Base-by-base conservation (phyloP, 805 yeast species). In the Scheffersomyces stipitis region DNA sequence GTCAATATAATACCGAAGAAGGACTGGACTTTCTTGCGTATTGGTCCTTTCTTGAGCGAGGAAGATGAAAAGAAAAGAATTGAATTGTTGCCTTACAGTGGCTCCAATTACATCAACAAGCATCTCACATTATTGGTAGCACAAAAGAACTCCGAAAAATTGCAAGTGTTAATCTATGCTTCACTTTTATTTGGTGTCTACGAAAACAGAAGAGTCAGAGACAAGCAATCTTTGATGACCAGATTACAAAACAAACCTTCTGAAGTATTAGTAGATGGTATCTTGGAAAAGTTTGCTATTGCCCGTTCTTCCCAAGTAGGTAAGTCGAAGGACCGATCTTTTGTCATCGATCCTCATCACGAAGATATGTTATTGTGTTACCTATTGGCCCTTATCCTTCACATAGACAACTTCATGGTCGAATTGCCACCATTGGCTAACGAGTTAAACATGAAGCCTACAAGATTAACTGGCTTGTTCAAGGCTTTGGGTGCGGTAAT, bases 361-460 rank as follows among this genome's bases (percentile, higher is more conserved):
- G 96, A 88, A 60, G 96, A 88, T 64, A 88, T 84, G 63, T 69
- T 93, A 33, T 68, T 93, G 47, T 85, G 96, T 62, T 83, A 79
- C 62, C 69, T 89, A 32, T 66, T 93, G 42, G 85, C 83, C 4
- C 63, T 84, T 28, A 71, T 85, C 27, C 66, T 93, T 55, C 91
- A 83, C 58, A 71, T 90, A 38, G 87, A 87, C 58, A 80, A 77
- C 42, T 91, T 79, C 64, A 68, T 75, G 45, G 78, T 87, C 14
- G 93, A 86, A 50, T 64, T 89, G 27, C 73, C 86, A 3, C 95
- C 96, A 15, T 64, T 91, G 46, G 91, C 96, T 2, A 80, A 82
- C 45, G 97, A 90, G 58, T 69, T 93, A 40, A 81, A 87, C 33
- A 60, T 89, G 56, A 87, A 87, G 55, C 90, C 95, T 26, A 75